Conservation (phyloP, 352 stramenopile species). For the Phytophthora macrochlamydospora region DNA sequence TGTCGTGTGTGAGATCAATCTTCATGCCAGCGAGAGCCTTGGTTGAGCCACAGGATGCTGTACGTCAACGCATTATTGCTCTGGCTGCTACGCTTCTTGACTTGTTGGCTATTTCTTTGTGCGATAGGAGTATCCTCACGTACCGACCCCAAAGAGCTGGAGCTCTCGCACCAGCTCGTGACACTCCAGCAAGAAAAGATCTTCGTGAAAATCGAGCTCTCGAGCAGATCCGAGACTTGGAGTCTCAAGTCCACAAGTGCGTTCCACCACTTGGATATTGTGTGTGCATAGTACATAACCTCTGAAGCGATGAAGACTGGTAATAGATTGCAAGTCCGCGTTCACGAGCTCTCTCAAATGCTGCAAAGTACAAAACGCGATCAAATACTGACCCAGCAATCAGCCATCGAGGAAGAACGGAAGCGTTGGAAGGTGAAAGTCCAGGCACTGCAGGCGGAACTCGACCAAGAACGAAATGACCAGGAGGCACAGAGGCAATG, state of each 20-base stretch:
- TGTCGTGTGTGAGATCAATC: too few relatives aligned
- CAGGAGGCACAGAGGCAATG: constrained; percentile 72
- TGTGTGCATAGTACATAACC: background rate
- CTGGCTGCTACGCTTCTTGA: background rate
- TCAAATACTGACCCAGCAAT: constrained; percentile 58
- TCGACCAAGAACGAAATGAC: constrained; percentile 69
- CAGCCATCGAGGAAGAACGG: constrained; percentile 54
- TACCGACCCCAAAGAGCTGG: constrained; percentile 77
- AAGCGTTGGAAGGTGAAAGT: constrained; percentile 47
- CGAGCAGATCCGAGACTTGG: constrained; percentile 67
- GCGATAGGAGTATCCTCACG: constrained; percentile 64
- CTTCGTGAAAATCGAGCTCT: constrained; percentile 61
- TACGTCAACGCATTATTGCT: constrained; percentile 8
- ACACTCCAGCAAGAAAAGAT: constrained; percentile 75
- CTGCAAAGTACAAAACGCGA: constrained; percentile 68
- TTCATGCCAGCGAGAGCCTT: constrained; percentile 20
- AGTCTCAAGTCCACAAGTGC: constrained; percentile 73
- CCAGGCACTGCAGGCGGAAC: constrained; percentile 41
- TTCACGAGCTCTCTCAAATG: constrained; percentile 57
- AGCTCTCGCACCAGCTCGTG: constrained; percentile 69
- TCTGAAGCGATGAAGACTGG: background rate
- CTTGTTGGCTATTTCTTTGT: constrained; percentile 1
- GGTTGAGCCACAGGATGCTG: constrained; percentile 47
- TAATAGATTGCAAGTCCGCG: constrained; percentile 56
- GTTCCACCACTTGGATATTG: constrained; percentile 14